phyloP scores from a whole-genome alignment of 257 asterid genomes.

The Avicennia marina region DNA sequence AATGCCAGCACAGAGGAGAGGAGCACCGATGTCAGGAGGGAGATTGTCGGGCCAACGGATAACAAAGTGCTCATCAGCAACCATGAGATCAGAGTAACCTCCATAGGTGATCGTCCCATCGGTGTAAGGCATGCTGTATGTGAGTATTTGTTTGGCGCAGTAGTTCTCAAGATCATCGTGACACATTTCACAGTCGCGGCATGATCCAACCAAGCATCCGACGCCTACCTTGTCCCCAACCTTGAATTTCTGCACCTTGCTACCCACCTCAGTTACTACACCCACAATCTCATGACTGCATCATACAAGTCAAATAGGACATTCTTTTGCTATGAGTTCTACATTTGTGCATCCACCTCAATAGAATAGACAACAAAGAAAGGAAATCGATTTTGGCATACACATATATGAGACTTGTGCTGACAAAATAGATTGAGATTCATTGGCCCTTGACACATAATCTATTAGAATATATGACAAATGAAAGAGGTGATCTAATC shows the following conservation, averaged over 20 bases:
- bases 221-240: conserved; percentile 63
- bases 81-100: conserved; percentile 52
- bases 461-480: too few relatives aligned
- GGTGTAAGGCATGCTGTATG: conserved; percentile 22
- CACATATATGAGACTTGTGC: too few relatives aligned
- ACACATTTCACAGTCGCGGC: conserved; percentile 50
- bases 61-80: conserved; percentile 47
- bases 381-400: too few relatives aligned
- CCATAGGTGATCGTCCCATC: conserved; percentile 52
- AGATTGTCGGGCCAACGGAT: conserved; percentile 50
- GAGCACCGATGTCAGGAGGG: conserved; percentile 49
- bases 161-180: conserved; percentile 42
- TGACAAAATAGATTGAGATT: too few relatives aligned
- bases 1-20: conserved; percentile 61
- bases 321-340: too few relatives aligned
- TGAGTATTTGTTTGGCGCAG: conserved; percentile 32
- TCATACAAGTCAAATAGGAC: too few relatives aligned
- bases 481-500: too few relatives aligned
- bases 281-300: conserved; percentile 71
- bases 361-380: too few relatives aligned
- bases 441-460: too few relatives aligned
- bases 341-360: too few relatives aligned
- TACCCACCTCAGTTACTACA: conserved; percentile 54
- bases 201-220: conserved; percentile 61
- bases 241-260: conserved; percentile 42